Conservation (phyloP, 2,329 filamentous ascomycete genomes). For the Ophiostoma sp. region DNA sequence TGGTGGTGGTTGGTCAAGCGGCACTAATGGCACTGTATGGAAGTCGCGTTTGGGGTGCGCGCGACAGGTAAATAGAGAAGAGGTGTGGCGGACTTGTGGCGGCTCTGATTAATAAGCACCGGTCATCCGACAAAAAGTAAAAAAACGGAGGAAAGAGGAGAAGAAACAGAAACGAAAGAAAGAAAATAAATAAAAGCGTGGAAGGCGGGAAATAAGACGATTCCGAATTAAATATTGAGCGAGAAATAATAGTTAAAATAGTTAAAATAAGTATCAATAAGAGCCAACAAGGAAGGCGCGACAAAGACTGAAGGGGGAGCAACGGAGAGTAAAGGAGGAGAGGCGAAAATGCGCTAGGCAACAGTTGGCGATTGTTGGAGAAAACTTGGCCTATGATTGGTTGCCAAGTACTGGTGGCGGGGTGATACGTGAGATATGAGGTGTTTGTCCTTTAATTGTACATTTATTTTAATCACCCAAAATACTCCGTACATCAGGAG, state of each 20-base stretch:
- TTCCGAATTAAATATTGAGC: not conserved
- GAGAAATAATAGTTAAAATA: not conserved
- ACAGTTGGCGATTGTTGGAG: not conserved
- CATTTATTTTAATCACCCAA: not conserved
- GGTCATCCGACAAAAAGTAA: conserved; percentile 9
- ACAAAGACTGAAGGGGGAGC: not conserved
- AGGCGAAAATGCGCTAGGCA: not conserved
- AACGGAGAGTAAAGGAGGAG: not conserved
- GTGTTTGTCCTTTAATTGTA: not conserved
- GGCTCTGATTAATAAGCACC: conserved; percentile 11
- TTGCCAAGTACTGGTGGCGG: conserved; percentile 11
- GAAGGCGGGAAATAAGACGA: conserved; percentile 23
- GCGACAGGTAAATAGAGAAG: not conserved
- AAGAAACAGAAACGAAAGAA: conserved; percentile 29
- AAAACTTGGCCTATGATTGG: conserved; percentile 24
- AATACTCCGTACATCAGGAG: not conserved
- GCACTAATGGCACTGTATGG: conserved; percentile 7
- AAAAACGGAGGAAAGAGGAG: conserved; percentile 30
- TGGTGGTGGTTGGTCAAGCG: conserved; percentile 12
- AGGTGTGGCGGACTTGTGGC: not conserved
- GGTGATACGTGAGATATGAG: not conserved
- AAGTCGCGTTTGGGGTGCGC: conserved; percentile 10
- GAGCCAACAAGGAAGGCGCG: not conserved
- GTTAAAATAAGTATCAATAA: not conserved
- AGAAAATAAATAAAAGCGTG: conserved; percentile 25